Percentiles rank a stretch among this genome's conserved stretches.
Conservation (phyloP, 371 early-diverging fungal species). For the Actinomucor elegans region DNA sequence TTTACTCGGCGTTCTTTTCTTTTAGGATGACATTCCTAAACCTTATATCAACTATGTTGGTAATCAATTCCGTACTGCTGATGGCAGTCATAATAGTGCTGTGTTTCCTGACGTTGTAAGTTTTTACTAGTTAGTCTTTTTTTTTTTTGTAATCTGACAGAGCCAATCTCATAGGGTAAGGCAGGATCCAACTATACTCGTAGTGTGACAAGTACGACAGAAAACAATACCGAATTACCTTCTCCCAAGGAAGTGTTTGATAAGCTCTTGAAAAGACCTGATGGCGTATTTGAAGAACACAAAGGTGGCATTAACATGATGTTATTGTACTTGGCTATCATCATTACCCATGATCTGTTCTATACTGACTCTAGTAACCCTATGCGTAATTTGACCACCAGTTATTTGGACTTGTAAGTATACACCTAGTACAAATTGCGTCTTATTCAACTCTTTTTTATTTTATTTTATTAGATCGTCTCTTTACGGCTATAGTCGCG, state of each 20-base stretch:
- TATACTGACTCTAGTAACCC: conserved; percentile 40
- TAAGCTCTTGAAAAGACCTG: conserved; percentile 35
- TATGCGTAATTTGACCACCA: conserved; percentile 44
- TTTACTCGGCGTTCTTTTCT: too few species aligned
- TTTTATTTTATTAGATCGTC: conserved; percentile 21
- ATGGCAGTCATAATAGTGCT: conserved; percentile 50
- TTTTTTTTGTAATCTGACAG: too few species aligned
- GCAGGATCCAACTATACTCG: conserved; percentile 44
- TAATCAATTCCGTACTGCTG: conserved; percentile 44
- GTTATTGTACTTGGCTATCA: conserved; percentile 44
- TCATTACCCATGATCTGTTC: conserved; percentile 61
- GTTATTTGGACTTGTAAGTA: conserved; percentile 48
- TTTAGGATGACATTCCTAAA: conserved; percentile 41
- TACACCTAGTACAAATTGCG: too few species aligned
- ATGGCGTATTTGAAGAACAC: conserved; percentile 33
- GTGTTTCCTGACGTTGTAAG: conserved; percentile 43
- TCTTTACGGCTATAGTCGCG: conserved; percentile 45
- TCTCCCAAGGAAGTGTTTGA: conserved; percentile 34
- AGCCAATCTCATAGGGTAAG: conserved; percentile 42
- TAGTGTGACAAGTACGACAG: conserved; percentile 25
- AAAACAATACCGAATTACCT: conserved; percentile 32
- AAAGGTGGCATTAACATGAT: conserved; percentile 43
- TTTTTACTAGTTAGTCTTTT: too few species aligned
- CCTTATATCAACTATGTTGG: conserved; percentile 45
- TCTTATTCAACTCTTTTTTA: too few species aligned